Base-by-base conservation (phyloP, 1,284 basidiomycete species). In the Lignosus rhinocerotis region DNA sequence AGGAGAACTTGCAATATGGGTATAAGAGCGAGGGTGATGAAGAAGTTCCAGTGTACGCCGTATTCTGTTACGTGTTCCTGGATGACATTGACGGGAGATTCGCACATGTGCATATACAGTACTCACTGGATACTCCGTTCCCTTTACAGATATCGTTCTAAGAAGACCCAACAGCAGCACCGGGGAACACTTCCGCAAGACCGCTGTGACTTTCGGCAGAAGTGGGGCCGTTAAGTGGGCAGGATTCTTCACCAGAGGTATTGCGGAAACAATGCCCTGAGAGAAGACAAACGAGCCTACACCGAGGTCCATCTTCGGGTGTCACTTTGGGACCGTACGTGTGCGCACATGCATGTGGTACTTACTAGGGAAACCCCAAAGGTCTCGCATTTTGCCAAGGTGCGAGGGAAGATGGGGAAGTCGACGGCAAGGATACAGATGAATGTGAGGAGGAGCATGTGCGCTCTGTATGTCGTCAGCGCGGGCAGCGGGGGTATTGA, bases 41-140 rank as follows among this genome's bases (percentile, higher is more conserved):
- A 99, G 74, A 99, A 99, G 73, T 99, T 99, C 97, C 97, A 99
- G 70, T 98, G 96, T 0, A 88, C 87, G 1, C 97, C 97, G 66
- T 99, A 99, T 76, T 99, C 96, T 0, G 94, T 89, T 44, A 92
- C 87, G 65, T 99, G 97, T 78, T 99, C 96, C 94, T 96, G 63
- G 4, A 16, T 31, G n/a, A 51, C 60, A 44, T 51, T 61, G 38
- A 55, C 21, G 10, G 30, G 17, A 8, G 1, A 10, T 6, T 25
- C 33, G 32, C 21, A 10, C 5, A 33, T 8, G n/a, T 7, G 8
- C 11, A 3, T n/a, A 36, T 50, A 17, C 9, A 34, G 17, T 36
- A 70, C 85, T 48, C 73, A 95, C 94, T 3, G 95, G 96, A 72
- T 99, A 99, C 59, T 96, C 93, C 0, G 89, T 87, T 3, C 93